Percentiles rank a stretch among this genome's conserved stretches.
Evolutionary conservation across 352 stramenopile genomes (phyloP).

Genomic region (Blastocystis hominis): DNA sequence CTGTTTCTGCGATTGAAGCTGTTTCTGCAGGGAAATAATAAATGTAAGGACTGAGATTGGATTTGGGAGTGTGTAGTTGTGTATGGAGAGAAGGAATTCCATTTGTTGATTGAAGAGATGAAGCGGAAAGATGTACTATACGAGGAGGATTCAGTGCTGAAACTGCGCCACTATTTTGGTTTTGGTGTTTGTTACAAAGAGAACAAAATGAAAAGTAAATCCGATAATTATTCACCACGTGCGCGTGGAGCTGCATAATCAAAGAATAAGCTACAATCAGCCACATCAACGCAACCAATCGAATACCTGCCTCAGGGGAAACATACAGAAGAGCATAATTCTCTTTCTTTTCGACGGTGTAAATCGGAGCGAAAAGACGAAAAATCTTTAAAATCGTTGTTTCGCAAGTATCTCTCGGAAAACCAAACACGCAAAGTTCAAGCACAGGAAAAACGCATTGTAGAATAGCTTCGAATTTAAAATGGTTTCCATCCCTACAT

Average conservation of each 20-base stretch:
- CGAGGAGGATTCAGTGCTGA: neutral
- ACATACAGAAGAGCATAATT: neutral
- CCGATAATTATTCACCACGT: neutral
- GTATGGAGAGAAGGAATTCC: neutral
- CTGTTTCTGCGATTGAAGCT: neutral
- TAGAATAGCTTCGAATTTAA: too few relatives aligned
- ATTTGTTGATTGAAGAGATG: neutral
- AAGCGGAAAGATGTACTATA: neutral
- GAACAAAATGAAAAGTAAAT: neutral
- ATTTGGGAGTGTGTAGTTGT: neutral
- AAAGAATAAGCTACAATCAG: neutral
- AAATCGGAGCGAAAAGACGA: neutral
- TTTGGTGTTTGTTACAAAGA: neutral
- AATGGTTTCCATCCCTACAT: too few relatives aligned
- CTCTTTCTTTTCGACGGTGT: neutral
- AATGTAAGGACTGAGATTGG: neutral
- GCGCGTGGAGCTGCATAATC: neutral
- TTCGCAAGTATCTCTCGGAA: neutral
- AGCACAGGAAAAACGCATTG: neutral
- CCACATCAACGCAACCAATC: too few relatives aligned
- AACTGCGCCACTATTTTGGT: conserved; percentile 19
- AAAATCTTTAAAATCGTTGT: neutral
- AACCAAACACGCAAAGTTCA: neutral
- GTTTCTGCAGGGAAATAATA: conserved; percentile 12
- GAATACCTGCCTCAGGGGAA: neutral